These are phyloP conservation scores for Yarrowia deformans DNA, from an alignment of 805 yeast species.

Conservation along the genomic window DNA sequence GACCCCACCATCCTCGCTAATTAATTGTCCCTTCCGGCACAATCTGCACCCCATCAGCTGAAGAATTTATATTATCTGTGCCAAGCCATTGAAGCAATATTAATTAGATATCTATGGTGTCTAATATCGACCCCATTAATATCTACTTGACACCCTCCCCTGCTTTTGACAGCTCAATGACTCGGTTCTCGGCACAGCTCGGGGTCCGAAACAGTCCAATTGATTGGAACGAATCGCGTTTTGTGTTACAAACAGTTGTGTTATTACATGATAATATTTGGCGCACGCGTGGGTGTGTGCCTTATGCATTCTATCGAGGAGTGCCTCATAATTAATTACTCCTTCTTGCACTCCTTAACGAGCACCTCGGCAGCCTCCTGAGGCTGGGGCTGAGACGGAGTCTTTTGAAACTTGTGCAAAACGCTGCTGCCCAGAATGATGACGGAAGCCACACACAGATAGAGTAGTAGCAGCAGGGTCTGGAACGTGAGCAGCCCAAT, in stretches of 20 bases:
- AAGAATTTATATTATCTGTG: background rate
- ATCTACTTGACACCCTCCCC: background rate
- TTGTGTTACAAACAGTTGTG: background rate
- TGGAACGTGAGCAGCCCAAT: slow-evolving; percentile 21
- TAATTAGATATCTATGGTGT: background rate
- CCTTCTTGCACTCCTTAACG: slow-evolving; percentile 16
- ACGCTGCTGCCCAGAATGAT: slow-evolving; percentile 18
- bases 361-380: slow-evolving; percentile 9
- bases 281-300: background rate
- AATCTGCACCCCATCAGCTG: slow-evolving; percentile 11
- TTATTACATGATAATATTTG: slow-evolving; percentile 9
- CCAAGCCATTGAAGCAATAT: background rate
- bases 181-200: too few relatives aligned
- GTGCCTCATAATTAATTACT: slow-evolving; percentile 5
- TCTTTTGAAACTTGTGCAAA: slow-evolving; percentile 8
- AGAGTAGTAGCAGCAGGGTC: slow-evolving; percentile 16
- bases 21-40: background rate
- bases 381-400: background rate
- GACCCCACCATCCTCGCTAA: background rate
- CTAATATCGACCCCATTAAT: background rate
- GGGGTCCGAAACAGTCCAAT: too few relatives aligned
- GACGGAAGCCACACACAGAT: slow-evolving; percentile 12
- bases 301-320: slow-evolving; percentile 18
- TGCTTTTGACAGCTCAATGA: background rate
- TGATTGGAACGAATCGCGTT: too few relatives aligned